phyloP scores from a whole-genome alignment of 2,329 filamentous ascomycete species.

The Blastomyces gilchristii region DNA sequence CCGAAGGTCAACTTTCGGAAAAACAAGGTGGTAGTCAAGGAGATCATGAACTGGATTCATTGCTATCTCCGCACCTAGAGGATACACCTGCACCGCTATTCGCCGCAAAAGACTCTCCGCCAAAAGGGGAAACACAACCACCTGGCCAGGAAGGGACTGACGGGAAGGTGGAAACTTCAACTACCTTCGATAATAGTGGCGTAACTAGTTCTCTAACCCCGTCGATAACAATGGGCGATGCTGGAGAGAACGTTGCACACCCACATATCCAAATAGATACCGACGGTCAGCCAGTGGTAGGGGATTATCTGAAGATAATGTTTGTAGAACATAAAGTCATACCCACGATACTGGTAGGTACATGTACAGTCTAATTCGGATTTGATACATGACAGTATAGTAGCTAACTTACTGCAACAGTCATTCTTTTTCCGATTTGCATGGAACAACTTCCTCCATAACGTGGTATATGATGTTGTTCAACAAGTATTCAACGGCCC shows the following conservation, averaged over 20 bases:
- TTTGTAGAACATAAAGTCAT: constrained; percentile 93
- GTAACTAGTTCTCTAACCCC: neutral
- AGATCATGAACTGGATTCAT: neutral
- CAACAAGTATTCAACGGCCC: constrained; percentile 98
- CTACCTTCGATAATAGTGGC: neutral
- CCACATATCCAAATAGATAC: constrained; percentile 47
- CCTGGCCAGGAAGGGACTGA: neutral
- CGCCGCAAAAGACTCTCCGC: constrained; percentile 31
- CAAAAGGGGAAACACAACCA: constrained; percentile 2
- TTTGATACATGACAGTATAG: constrained; percentile 4
- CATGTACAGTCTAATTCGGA: constrained; percentile 25
- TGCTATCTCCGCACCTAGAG: constrained; percentile 49
- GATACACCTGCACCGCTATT: constrained; percentile 61
- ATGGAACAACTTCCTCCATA: constrained; percentile 99
- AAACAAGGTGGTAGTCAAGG: neutral
- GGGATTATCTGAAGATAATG: constrained; percentile 88
- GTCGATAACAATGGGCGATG: constrained; percentile 6
- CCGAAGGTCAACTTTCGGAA: constrained; percentile 9
- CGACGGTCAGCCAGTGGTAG: constrained; percentile 69
- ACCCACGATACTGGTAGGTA: constrained; percentile 79
- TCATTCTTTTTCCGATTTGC: constrained; percentile 97
- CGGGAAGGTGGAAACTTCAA: neutral
- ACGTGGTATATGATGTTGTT: constrained; percentile 97
- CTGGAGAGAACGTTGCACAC: constrained; percentile 4
- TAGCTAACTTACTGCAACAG: constrained; percentile 36